Evolutionary conservation across 2,329 filamentous ascomycete genomes (phyloP).

Genomic region (Saccharata proteae): DNA sequence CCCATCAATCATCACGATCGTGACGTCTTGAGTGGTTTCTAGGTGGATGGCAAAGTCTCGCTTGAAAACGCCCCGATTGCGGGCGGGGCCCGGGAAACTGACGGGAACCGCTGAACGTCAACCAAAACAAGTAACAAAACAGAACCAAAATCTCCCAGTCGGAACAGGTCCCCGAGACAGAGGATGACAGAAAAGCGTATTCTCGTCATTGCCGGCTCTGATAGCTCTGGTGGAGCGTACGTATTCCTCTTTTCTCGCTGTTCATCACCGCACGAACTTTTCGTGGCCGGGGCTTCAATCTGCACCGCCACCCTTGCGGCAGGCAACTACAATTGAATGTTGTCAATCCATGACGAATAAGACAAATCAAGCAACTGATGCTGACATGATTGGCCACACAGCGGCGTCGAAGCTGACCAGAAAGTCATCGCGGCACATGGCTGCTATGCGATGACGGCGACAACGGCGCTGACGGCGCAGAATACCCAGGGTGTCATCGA

Average conservation of each 20-base stretch:
- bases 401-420: conserved; percentile 89
- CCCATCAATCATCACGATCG: too few relatives aligned
- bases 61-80: conserved; percentile 3
- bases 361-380: too few relatives aligned
- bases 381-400: conserved; percentile 29
- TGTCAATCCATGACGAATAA: too few relatives aligned
- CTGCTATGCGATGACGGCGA: conserved; percentile 93
- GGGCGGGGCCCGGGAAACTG: conserved; percentile 1
- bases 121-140: neutral
- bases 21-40: neutral
- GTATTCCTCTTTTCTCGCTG: conserved; percentile 17
- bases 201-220: conserved; percentile 75
- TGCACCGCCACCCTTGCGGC: too few relatives aligned
- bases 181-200: conserved; percentile 37
- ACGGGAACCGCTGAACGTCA: neutral
- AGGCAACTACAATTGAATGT: too few relatives aligned
- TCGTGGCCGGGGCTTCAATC: too few relatives aligned
- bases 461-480: conserved; percentile 89
- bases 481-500: conserved; percentile 77
- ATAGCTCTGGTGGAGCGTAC: conserved; percentile 83
- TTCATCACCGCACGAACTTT: too few relatives aligned
- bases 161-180: neutral
- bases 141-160: too few relatives aligned
- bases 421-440: conserved; percentile 86
- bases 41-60: conserved; percentile 5